These are phyloP conservation scores for Eremothecium sinecaudum DNA, from an alignment of 1,139 yeast genomes.

Conservation along the genomic window DNA sequence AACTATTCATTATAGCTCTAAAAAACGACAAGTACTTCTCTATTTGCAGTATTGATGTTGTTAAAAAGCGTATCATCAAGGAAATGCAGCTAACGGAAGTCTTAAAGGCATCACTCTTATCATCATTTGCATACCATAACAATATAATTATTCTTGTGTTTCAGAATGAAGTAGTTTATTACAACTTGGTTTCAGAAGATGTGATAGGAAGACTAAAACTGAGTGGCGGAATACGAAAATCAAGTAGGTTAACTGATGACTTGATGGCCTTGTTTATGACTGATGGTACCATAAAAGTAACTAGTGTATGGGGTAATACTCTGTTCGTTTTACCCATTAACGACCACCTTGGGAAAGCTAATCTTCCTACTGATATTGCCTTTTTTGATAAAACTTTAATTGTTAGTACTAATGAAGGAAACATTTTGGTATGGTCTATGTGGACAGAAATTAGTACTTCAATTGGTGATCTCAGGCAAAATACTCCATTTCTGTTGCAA, in stretches of 20 bases:
- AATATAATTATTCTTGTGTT: slow-evolving; percentile 15
- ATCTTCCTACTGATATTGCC: slow-evolving; percentile 14
- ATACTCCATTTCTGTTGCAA: slow-evolving; percentile 17
- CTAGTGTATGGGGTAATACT: slow-evolving; percentile 23
- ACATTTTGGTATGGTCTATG: slow-evolving; percentile 22
- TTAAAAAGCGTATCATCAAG: slow-evolving; percentile 6
- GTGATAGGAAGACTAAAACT: slow-evolving; percentile 11
- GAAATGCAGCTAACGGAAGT: not conserved
- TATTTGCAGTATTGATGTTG: slow-evolving; percentile 16
- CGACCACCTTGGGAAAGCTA: slow-evolving; percentile 7
- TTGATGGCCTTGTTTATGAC: slow-evolving; percentile 17
- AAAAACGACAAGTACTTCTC: slow-evolving; percentile 8
- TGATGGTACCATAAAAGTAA: slow-evolving; percentile 17
- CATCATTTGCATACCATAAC: slow-evolving; percentile 12
- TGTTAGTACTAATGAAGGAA: slow-evolving; percentile 19
- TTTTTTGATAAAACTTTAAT: slow-evolving; percentile 20
- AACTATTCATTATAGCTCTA: slow-evolving; percentile 21
- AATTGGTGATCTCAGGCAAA: slow-evolving; percentile 18
- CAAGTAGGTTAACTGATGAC: slow-evolving; percentile 16
- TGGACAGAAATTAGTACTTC: slow-evolving; percentile 23
- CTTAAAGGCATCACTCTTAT: slow-evolving; percentile 8
- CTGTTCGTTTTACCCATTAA: slow-evolving; percentile 20
- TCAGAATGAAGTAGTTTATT: slow-evolving; percentile 14
- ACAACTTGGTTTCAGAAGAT: slow-evolving; percentile 12
- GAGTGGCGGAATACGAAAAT: slow-evolving; percentile 14